These are phyloP conservation scores for Mariannaea sp. DNA, from an alignment of 2,329 filamentous ascomycete genomes.

Conservation along the genomic window DNA sequence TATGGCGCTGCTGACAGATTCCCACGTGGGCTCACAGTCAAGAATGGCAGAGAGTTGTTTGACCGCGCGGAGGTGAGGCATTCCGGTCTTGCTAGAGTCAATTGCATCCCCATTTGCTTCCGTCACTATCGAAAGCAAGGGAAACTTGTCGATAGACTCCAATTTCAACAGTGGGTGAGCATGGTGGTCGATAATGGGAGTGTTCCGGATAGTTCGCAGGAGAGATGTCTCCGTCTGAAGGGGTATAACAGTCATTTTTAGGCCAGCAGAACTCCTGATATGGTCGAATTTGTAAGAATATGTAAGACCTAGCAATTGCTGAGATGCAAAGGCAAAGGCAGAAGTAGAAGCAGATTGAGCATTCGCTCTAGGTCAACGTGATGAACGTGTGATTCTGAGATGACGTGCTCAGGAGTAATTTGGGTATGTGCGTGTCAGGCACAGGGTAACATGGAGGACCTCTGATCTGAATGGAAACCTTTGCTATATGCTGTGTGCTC, in stretches of 20 bases:
- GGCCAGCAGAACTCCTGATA: background rate
- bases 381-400: no score
- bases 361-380: no score
- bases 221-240: conserved; percentile 35
- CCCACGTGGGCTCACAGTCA: conserved; percentile 67
- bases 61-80: conserved; percentile 72
- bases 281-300: background rate
- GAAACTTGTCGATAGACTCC: conserved; percentile 51
- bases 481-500: no score
- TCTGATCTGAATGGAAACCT: no score
- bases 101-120: conserved; percentile 75
- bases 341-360: no score
- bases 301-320: background rate
- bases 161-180: conserved; percentile 69
- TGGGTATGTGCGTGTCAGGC: background rate
- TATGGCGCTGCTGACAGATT: conserved; percentile 52
- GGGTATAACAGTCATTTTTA: conserved; percentile 24
- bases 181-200: conserved; percentile 75
- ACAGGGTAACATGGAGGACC: no score
- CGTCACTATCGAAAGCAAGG: conserved; percentile 66
- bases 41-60: conserved; percentile 70
- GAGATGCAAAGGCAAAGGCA: background rate
- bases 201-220: conserved; percentile 51
- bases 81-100: conserved; percentile 61
- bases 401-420: background rate